Conservation (phyloP, 345 rosid genomes). For the Anastatica hierochuntica region DNA sequence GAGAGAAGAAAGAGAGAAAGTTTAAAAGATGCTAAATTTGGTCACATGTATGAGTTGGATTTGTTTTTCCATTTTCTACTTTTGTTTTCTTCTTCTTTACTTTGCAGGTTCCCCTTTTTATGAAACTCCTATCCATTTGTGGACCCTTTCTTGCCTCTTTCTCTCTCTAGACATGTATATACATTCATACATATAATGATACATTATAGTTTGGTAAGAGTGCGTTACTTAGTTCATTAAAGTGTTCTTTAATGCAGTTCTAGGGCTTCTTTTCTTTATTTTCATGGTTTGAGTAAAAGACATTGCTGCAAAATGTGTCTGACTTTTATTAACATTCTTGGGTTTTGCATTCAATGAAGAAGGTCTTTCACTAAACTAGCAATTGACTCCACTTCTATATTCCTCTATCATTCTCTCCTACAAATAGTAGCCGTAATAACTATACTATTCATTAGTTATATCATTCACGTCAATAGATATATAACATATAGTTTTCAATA, state of each 20-base stretch:
- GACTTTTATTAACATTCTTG: constrained; percentile 25
- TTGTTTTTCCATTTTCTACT: constrained; percentile 25
- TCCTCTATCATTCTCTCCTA: constrained; percentile 24
- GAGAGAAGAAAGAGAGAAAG: constrained; percentile 17
- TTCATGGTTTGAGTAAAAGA: constrained; percentile 25
- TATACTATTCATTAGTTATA: constrained; percentile 1
- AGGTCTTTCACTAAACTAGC: constrained; percentile 34
- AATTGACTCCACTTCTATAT: constrained; percentile 24
- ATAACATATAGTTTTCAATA: background rate
- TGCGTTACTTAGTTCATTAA: constrained; percentile 14
- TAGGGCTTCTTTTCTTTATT: constrained; percentile 26
- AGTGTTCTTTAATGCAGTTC: constrained; percentile 6
- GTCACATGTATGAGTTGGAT: constrained; percentile 35
- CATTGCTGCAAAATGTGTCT: constrained; percentile 12
- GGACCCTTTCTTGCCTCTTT: constrained; percentile 13
- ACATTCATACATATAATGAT: background rate
- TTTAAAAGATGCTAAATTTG: constrained; percentile 29
- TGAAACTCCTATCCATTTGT: constrained; percentile 24
- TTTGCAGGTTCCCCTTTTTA: constrained; percentile 31
- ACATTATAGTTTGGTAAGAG: constrained; percentile 2
- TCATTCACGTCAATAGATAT: constrained; percentile 7
- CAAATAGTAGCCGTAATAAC: constrained; percentile 5
- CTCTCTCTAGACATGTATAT: constrained; percentile 16
- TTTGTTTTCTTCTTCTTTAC: constrained; percentile 37
- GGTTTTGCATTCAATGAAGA: constrained; percentile 37